A percentile compares a stretch with the other conserved stretches of the same genome.
These are phyloP conservation scores for Wickerhamiella domercqiae DNA, from an alignment of 805 yeast genomes.

Conservation along the genomic window DNA sequence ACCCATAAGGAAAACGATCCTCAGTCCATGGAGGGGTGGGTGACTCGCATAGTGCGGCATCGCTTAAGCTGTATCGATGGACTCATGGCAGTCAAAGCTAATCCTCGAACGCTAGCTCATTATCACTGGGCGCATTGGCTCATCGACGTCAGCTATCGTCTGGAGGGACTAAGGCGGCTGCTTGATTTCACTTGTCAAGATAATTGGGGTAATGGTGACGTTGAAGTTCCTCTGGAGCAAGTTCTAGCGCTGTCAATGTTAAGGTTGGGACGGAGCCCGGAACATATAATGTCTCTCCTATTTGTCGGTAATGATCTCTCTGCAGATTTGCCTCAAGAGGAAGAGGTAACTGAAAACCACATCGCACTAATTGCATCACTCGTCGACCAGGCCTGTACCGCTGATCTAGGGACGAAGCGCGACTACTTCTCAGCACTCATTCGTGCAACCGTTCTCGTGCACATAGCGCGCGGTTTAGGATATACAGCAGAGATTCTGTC, in stretches of 20 bases:
- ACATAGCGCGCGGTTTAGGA: slow-evolving; percentile 8
- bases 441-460: slow-evolving; percentile 11
- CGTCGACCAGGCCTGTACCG: not conserved
- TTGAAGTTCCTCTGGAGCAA: slow-evolving; percentile 13
- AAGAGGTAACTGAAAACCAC: not conserved
- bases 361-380: not conserved
- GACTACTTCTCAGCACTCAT: slow-evolving; percentile 12
- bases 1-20: slow-evolving; percentile 14
- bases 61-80: slow-evolving; percentile 9
- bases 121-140: slow-evolving; percentile 15
- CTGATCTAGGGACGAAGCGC: not conserved
- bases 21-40: slow-evolving; percentile 7
- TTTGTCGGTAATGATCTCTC: not conserved
- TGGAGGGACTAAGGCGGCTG: slow-evolving; percentile 14
- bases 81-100: slow-evolving; percentile 2
- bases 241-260: slow-evolving; percentile 10
- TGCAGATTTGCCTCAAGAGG: not conserved
- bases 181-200: slow-evolving; percentile 10
- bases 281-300: slow-evolving; percentile 1
- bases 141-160: slow-evolving; percentile 6
- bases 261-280: slow-evolving; percentile 9
- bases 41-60: slow-evolving; percentile 8
- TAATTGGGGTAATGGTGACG: slow-evolving; percentile 11
- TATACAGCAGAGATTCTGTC: slow-evolving; percentile 9
- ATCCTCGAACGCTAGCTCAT: slow-evolving; percentile 12